phyloP scores from a whole-genome alignment of 345 rosid species.

The Aquilaria yunnanensis region DNA sequence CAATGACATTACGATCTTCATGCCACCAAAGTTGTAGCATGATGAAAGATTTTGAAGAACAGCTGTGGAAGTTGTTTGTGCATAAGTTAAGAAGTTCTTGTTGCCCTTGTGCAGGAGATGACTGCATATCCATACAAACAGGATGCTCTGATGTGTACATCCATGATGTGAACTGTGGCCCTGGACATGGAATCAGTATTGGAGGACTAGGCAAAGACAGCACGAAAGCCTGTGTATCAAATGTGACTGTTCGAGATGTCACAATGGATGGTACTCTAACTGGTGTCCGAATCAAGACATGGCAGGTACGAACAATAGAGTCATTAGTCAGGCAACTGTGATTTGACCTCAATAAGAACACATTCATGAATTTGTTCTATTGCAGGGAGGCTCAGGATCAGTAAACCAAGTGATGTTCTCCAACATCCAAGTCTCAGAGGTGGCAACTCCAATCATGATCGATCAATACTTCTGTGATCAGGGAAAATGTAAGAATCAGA shows the following conservation, averaged over 20 bases:
- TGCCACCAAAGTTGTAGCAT: no score
- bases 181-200: constrained; percentile 96
- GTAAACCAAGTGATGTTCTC: constrained; percentile 82
- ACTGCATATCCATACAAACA: constrained; percentile 77
- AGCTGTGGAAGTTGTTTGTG: no score
- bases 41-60: no score
- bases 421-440: constrained; percentile 70
- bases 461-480: constrained; percentile 78
- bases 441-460: constrained; percentile 66
- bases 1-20: no score
- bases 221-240: constrained; percentile 79
- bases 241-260: constrained; percentile 67
- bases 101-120: constrained; percentile 63
- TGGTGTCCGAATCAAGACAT: constrained; percentile 87
- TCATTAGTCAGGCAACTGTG: background rate
- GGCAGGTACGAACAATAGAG: constrained; percentile 55
- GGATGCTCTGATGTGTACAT: constrained; percentile 78
- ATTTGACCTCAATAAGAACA: background rate
- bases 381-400: constrained; percentile 86
- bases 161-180: constrained; percentile 72
- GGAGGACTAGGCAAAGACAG: constrained; percentile 75
- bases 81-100: background rate
- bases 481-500: constrained; percentile 48
- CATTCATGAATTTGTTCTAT: background rate
- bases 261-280: constrained; percentile 45